Evolutionary conservation across 176 grass and related monocot species (phyloP), one percentile per base, ranked within the genome.

Genomic region (Carex myosuroides): DNA sequence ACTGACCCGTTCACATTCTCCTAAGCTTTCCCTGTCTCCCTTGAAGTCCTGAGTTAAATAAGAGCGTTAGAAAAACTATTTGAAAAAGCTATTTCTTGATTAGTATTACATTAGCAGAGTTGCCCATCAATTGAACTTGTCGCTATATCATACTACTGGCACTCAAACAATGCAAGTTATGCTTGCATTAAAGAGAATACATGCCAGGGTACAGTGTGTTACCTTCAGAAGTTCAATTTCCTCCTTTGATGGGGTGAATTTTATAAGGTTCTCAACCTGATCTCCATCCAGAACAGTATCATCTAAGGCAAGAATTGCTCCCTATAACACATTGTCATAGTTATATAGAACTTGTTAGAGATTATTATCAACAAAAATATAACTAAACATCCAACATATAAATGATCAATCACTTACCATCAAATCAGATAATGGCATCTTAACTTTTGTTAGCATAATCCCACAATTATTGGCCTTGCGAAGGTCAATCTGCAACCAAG

Each of bases 391-490:
- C 30, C 61, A 50, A 16, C 65, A 86, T 79, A 5, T 35, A 71
- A 85, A 65, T 32, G 16, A 80, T 30, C 58, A 66, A 79, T 41
- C 64, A 18, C 80, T 92, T 86, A 98, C 96, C 93, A 98, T 89
- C 84, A 98, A 83, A 64, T 98, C 96, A 63, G 91, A 79, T 77
- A 98, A 66, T 52, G 96, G 96, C 91, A 98, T 98, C 94, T 98
- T 98, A 75, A 98, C 93, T 89, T 98, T 93, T 84, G 92, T 98
- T 87, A 98, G 96, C 96, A 98, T 98, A 58, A 98, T 98, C 91
- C 88, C 93, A 87, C 96, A 98, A 88, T 98, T 98, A 82, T 98
- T 98, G 66, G 96, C 93, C 76, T 81, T 91, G 2, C 96, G 89
- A 89, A 98, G 91, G 88, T 98, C 96, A 81, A 98, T 98, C 96